Evolutionary conservation across 108 stramenopile genomes (phyloP), one percentile per base, ranked within the genome.

Genomic region (Mayamaea pseudoterrestris): DNA sequence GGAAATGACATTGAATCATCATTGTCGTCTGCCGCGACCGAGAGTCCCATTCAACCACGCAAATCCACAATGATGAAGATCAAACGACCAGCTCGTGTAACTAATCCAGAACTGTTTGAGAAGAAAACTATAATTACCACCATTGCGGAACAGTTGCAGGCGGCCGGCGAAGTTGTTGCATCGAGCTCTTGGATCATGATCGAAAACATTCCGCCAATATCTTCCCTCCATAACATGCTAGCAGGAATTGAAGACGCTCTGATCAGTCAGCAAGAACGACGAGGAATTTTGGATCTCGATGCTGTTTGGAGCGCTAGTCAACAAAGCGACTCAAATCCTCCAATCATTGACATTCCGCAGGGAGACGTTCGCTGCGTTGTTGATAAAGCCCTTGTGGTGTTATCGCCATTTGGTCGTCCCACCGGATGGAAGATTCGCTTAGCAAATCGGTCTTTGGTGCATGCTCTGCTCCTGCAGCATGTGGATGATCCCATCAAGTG

Each of bases 381-480:
- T 24, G 27, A 57, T 27, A 48, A 57, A 31, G 73, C 73, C 7
- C 65, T 61, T 32, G 31, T 65, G 30, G 46, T 63, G 2, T 27
- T 74, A 25, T 68, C 73, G 14, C 48, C 57, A 22, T 65, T 60
- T 43, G 66, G 58, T 29, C 66, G 73, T 34, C 73, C 73, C 23
- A 61, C 48, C 21, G 73, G 73, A 23, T 74, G 73, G 73, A 30
- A 54, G 21, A 27, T 74, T 12, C 57, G 65, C 36, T 48, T 74
- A 8, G 17, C 46, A 16, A 68, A 65, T 54, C 67, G 66, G 24
- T 65, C 63, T 23, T 28, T 68, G n/a, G 63, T 53, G 8, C 30
- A 68, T 40, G 63, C 67, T 9, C 14, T 74, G 26, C 36, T 74
- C 30, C 30, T 27, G 2, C n/a, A 53, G 18, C 24, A 50, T 17